Evolutionary conservation across 192 early-diverging fungal genomes (phyloP), one percentile per base, ranked within the genome.

Genomic region (Linnemannia hyalina): DNA sequence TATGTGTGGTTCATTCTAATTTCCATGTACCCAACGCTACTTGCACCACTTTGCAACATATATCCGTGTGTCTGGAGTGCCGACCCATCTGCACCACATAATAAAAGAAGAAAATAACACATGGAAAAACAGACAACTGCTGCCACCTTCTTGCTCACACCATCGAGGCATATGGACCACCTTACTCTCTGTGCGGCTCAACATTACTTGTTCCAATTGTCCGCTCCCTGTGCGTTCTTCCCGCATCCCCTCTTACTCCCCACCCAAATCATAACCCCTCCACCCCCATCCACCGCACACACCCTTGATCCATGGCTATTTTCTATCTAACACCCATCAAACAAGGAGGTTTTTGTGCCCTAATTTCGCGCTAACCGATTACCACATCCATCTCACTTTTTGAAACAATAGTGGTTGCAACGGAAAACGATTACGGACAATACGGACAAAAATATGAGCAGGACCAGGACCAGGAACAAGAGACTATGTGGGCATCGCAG

Each of bases 401-500:
- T 47, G 42, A 73, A 52, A 74, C 47, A 20, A 49, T 52, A 52
- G 73, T 20, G 46, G 41, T 44, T 15, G 23, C 72, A 47, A 80
- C 47, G 60, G 72, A 71, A 41, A 69, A 57, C 36, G 70, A 54
- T 57, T 22, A 78, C 38, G 46, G 20, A 41, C 23, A 40, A n/a
- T 49, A 38, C 15, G 52, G 54, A 9, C 32, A 57, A 49, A 8
- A 52, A 75, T 54, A 81, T 40, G 63, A 35, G 20, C 75, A 80
- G 46, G 36, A 41, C 6, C 32, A 29, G 38, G 20, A 36, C 2
- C 46, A 72, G 26, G 71, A 75, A 70, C 46, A 32, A 35, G n/a
- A 74, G 40, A 46, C 26, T 0, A 32, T 49, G 73, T 76, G 75
- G 75, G 36, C 70, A 44, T 76, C 81, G 22, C 81, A 82, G 70